Conservation (phyloP, 2,329 filamentous ascomycete genomes). For the Epichloe sibirici region DNA sequence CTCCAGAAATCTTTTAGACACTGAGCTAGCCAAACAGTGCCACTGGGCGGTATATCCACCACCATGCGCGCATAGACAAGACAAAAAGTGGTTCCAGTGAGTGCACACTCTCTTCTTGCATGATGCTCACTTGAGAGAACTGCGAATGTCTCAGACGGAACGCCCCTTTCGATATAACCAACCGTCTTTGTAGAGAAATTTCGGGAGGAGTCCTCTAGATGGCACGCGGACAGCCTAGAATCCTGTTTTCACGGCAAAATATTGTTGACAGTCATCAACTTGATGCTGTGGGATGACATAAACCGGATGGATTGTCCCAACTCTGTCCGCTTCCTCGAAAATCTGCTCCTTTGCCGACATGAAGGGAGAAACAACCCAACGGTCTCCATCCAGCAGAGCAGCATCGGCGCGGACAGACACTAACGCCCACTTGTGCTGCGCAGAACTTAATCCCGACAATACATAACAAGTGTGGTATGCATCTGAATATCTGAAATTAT, state of each 20-base stretch:
- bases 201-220: not conserved
- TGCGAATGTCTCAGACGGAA: not conserved
- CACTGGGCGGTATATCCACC: not conserved
- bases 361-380: conserved; percentile 37
- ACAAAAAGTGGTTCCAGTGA: not conserved
- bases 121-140: not conserved
- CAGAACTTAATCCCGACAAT: conserved; percentile 70
- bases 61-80: not conserved
- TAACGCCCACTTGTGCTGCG: conserved; percentile 56
- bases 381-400: conserved; percentile 23
- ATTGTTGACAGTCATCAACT: conserved; percentile 51
- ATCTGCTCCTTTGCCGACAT: conserved; percentile 43
- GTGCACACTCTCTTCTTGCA: not conserved
- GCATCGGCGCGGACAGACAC: conserved; percentile 20
- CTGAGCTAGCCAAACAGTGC: not conserved
- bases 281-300: conserved; percentile 68
- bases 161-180: not conserved
- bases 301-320: conserved; percentile 66
- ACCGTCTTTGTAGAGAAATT: not conserved
- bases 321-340: conserved; percentile 58
- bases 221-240: conserved; percentile 29
- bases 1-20: not conserved
- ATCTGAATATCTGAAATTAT: conserved; percentile 53
- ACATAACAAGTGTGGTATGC: conserved; percentile 92
- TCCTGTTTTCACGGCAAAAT: conserved; percentile 48